Evolutionary conservation across 2,329 filamentous ascomycete species (phyloP), one percentile per base, ranked within the genome.

Genomic region (Xylaria sp.): DNA sequence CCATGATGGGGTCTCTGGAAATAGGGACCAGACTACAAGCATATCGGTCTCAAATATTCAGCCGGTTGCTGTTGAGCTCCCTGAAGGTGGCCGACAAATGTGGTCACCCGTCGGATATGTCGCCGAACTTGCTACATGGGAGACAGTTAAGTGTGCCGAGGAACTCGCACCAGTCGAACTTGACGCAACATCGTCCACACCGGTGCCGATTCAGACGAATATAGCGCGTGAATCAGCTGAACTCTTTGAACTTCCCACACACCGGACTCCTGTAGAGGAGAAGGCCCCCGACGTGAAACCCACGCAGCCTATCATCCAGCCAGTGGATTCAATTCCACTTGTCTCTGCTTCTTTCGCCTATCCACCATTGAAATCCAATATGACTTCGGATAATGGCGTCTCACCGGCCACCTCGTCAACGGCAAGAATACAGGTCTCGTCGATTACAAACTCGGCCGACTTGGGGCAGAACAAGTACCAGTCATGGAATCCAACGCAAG

Each of bases 131-230:
- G 68, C 71, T 29, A 72, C 63, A 19, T 52, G 62, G 29, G 69
- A 74, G 19, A 74, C 72, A 1, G 54, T 61, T 27, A 72, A 71
- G 57, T 74, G 73, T 41, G 73, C 73, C 13, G 72, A 74, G 38
- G 73, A 75, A 54, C 58, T 75, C 25, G 72, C 73, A 19, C 73
- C 72, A 7, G 57, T 74, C 27, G 73, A 75, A 58, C 47, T 75
- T 31, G 73, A 75, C 49, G 70, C 69, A 33, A 66, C 66, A 1
- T 67, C 68, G 37, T 58, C 60, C 11, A 40, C 23, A 2, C 54
- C 60, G 19, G 43, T 53, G 6, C 38, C 57, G 15, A 60, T 63
- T 17, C 59, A 61, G 38, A 62, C 64, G 11, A 57, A 67, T 5
- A 2, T 64, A 25, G 21, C 49, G 10, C 68, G 67, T 8, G 58